Evolutionary conservation across 371 early-diverging fungal species (phyloP).

Genomic region (Mortierella sp.): DNA sequence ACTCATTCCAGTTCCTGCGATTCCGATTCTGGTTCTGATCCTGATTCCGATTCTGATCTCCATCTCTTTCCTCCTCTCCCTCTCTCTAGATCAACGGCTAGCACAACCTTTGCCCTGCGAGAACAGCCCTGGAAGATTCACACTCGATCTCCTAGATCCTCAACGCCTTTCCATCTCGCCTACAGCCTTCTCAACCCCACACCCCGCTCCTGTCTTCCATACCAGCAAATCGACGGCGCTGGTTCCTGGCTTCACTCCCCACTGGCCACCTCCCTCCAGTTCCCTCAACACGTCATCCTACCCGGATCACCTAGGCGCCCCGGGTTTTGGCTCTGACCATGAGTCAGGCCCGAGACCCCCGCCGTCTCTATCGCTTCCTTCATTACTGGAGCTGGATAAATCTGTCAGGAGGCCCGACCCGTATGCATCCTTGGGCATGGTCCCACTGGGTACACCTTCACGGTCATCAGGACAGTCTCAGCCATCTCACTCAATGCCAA

Average conservation of each 20-base stretch:
- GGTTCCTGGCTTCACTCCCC: background rate
- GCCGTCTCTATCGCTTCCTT: slow-evolving; percentile 45
- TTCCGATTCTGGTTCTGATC: background rate
- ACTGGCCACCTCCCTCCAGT: background rate
- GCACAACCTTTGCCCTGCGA: background rate
- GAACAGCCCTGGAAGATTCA: no score
- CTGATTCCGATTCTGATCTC: background rate
- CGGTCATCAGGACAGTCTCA: slow-evolving; percentile 27
- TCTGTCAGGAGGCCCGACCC: slow-evolving; percentile 22
- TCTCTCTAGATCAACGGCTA: background rate
- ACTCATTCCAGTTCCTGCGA: no score
- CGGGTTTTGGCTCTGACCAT: slow-evolving; percentile 21
- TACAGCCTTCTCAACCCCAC: background rate
- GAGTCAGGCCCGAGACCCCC: slow-evolving; percentile 43
- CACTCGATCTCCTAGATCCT: no score
- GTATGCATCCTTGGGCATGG: slow-evolving; percentile 8
- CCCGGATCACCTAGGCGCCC: slow-evolving; percentile 18
- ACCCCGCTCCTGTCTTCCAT: background rate
- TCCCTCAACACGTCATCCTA: slow-evolving; percentile 12
- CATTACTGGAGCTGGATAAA: slow-evolving; percentile 44
- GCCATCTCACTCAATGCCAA: slow-evolving; percentile 12
- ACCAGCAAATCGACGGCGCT: background rate
- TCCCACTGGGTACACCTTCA: background rate
- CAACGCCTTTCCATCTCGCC: background rate
- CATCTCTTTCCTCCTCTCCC: background rate